Evolutionary conservation across 2,329 filamentous ascomycete species (phyloP).

Genomic region (Epichloe amarillans): DNA sequence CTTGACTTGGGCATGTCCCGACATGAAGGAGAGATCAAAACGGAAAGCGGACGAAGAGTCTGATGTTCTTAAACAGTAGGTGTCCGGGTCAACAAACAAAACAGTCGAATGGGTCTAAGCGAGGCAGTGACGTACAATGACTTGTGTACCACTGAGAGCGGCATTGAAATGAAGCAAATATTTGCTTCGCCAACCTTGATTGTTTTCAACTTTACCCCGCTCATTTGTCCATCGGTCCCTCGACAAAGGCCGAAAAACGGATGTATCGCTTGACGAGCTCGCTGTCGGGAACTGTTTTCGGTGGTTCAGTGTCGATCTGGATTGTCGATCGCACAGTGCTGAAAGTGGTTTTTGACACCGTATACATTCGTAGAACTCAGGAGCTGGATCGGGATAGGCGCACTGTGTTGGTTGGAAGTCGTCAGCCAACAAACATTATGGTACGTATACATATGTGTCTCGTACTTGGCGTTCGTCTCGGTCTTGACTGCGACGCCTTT

Average conservation of each 20-base stretch:
- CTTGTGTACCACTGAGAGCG: not conserved
- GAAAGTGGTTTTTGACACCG: rapidly evolving
- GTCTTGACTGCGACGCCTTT: not conserved
- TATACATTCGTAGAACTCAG: rapidly evolving
- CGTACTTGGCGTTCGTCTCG: not conserved
- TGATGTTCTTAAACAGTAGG: not conserved
- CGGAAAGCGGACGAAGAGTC: not conserved
- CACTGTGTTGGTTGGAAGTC: too few species aligned
- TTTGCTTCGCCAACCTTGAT: not conserved
- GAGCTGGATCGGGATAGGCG: too few species aligned
- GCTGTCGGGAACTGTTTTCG: not conserved
- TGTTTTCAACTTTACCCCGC: not conserved
- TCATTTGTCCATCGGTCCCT: not conserved
- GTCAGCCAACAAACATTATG: too few species aligned
- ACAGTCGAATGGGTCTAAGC: not conserved
- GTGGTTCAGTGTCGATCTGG: not conserved
- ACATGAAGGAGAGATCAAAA: not conserved
- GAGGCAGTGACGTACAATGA: not conserved
- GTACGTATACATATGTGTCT: not conserved
- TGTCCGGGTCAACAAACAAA: not conserved
- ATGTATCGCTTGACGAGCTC: not conserved
- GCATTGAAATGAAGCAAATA: not conserved
- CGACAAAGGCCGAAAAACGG: not conserved
- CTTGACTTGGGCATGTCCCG: not conserved
- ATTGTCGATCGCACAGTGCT: too few species aligned